Evolutionary conservation across 1,139 yeast species (phyloP), one percentile per base, ranked within the genome.

Genomic region (Geotrichum klebahnii): DNA sequence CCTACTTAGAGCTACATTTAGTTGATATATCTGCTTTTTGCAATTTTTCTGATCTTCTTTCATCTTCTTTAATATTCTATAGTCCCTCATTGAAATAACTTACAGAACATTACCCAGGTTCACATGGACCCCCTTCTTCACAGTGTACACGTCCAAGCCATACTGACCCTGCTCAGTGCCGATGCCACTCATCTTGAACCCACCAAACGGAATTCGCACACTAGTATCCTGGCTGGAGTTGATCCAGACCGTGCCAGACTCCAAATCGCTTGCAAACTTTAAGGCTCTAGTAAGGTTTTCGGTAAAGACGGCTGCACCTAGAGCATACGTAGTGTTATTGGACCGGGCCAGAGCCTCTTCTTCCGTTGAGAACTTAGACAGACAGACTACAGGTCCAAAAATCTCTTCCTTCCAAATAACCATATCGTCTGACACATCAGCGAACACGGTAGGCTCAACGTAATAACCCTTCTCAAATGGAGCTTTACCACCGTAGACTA

Each of bases 151-250:
- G 60, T 82, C 86, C 61, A 87, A 77, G 48, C 88, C 94, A 57
- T 72, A 73, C 54, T 74, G 75, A 69, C 96, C 96, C 82, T 87
- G 81, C 76, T 87, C 96, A 74, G 95, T 84, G 66, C 96, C 96
- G 67, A 84, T 80, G 72, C 96, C 96, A 54, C 94, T 84, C 71
- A 82, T 80, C 67, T 83, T 82, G 79, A 73, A 86, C 59, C 96
- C 96, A 66, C 96, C 96, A 58, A 80, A 80, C 55, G 84, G 84
- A 66, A 85, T 83, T 70, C 78, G 76, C 61, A 78, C 79, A 71
- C 85, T 86, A 81, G 85, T 82, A 63, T 82, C 87, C 69, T 87
- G 87, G 75, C 84, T 86, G 57, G 94, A 76, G 75, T 80, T 80
- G 66, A 84, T 76, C 92, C 94, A 86, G 59, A 86, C 77, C 53